Percentiles rank a stretch among this genome's conserved stretches.
Evolutionary conservation across 176 grass and related monocot genomes (phyloP).

Genomic region (Oryza glumipatula): DNA sequence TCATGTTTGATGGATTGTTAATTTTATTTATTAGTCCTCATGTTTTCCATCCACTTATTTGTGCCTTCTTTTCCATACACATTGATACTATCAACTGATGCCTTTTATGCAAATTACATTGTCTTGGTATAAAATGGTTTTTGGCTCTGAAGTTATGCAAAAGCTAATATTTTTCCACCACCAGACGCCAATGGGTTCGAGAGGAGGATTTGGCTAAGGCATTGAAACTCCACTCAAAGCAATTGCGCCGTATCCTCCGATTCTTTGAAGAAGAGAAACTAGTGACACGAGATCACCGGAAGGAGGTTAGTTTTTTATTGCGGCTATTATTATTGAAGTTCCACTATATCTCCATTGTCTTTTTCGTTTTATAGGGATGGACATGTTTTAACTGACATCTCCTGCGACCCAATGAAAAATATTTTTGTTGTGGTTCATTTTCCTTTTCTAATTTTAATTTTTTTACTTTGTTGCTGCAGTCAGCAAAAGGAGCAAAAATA

Average conservation of each 20-base stretch:
- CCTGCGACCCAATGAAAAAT: no score
- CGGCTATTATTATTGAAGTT: slow-evolving; percentile 1
- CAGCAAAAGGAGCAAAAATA: slow-evolving; percentile 83
- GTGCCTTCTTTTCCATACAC: not conserved
- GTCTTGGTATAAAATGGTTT: not conserved
- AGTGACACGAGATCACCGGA: slow-evolving; percentile 89
- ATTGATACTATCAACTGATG: no score
- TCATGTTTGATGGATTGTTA: not conserved
- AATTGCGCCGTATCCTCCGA: slow-evolving; percentile 77
- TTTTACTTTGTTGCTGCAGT: slow-evolving; percentile 52
- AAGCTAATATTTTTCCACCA: slow-evolving; percentile 15
- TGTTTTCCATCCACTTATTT: not conserved
- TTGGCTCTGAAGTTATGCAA: slow-evolving; percentile 20
- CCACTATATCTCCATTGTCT: not conserved
- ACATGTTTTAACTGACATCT: slow-evolving; percentile 18
- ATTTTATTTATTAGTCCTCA: not conserved
- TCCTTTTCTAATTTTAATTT: no score
- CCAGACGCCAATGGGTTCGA: slow-evolving; percentile 87
- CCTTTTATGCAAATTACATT: not conserved
- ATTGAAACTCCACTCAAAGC: slow-evolving; percentile 89
- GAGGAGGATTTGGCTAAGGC: slow-evolving; percentile 98
- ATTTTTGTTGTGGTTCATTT: no score
- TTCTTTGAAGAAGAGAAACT: slow-evolving; percentile 99
- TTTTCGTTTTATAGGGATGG: not conserved
- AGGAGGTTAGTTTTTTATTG: slow-evolving; percentile 71